phyloP scores from a whole-genome alignment of 1,284 basidiomycete species.

The Sanghuangporus weigelae region DNA sequence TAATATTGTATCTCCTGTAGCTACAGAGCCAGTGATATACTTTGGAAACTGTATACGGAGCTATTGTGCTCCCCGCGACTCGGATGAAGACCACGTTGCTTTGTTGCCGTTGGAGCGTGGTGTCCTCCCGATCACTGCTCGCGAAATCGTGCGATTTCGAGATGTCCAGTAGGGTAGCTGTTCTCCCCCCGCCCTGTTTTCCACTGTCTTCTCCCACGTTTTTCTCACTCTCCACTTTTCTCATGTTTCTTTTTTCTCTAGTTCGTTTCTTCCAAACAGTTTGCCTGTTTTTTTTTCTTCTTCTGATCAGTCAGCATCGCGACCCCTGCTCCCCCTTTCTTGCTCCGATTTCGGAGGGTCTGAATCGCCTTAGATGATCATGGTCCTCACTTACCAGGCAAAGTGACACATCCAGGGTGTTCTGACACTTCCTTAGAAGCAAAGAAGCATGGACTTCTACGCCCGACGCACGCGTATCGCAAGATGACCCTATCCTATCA shows the following conservation, averaged over 20 bases:
- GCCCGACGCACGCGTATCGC: constrained; percentile 1
- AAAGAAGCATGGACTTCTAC: neutral
- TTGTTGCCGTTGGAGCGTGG: neutral
- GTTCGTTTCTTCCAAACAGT: neutral
- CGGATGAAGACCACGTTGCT: neutral
- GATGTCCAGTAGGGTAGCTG: neutral
- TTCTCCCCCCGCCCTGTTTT: neutral
- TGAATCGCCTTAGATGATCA: neutral
- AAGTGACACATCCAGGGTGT: neutral
- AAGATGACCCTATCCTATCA: neutral
- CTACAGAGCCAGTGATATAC: neutral
- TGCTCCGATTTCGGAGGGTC: neutral
- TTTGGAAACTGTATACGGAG: too few species aligned
- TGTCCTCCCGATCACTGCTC: neutral
- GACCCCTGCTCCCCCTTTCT: neutral
- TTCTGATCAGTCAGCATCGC: neutral
- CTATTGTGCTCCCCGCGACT: neutral
- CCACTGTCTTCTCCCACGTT: neutral
- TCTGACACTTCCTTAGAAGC: neutral
- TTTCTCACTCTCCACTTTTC: neutral
- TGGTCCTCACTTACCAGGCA: neutral
- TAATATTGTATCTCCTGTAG: neutral
- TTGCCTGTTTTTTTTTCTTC: neutral
- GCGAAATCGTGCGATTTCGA: neutral
- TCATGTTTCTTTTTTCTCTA: neutral